A percentile compares a stretch with the other conserved stretches of the same genome.
phyloP scores from a whole-genome alignment of 352 stramenopile genomes.

The Aphanomyces stellatus region DNA sequence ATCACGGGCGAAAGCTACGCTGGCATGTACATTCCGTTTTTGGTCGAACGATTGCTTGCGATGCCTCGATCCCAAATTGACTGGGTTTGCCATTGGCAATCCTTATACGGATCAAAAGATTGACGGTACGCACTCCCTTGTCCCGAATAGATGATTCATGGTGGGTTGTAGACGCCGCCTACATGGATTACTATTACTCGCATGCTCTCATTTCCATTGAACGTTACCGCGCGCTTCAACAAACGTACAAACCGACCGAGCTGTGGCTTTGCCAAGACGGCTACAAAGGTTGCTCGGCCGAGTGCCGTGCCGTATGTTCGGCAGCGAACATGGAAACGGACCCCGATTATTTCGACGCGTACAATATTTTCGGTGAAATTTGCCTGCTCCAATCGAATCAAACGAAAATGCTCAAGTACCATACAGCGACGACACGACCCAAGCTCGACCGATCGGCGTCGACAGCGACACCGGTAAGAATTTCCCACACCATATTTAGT shows the following conservation, averaged over 20 bases:
- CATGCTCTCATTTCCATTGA: conserved; percentile 62
- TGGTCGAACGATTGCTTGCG: conserved; percentile 54
- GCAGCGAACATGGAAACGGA: conserved; percentile 33
- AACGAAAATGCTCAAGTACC: conserved; percentile 28
- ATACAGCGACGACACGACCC: no score
- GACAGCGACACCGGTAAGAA: no score
- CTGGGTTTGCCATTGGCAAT: conserved; percentile 61
- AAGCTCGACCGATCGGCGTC: no score
- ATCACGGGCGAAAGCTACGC: conserved; percentile 86
- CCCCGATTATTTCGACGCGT: conserved; percentile 47
- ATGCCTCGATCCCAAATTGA: conserved; percentile 41
- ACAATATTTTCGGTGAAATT: conserved; percentile 73
- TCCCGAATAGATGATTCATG: background rate
- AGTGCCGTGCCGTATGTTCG: conserved; percentile 33
- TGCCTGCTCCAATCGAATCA: conserved; percentile 51
- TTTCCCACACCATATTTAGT: no score
- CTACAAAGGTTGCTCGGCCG: conserved; percentile 27
- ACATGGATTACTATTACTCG: conserved; percentile 42
- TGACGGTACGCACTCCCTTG: conserved; percentile 3
- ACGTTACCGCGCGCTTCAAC: conserved; percentile 43
- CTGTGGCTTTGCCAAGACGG: background rate
- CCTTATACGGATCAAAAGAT: conserved; percentile 55
- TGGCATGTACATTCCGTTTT: conserved; percentile 78
- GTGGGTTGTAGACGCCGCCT: background rate
- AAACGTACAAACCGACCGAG: conserved; percentile 36